Percentiles rank a stretch among this genome's conserved stretches.
These are phyloP conservation scores for Coemansia sp. DNA, from an alignment of 192 early-diverging fungal genomes.

Conservation along the genomic window DNA sequence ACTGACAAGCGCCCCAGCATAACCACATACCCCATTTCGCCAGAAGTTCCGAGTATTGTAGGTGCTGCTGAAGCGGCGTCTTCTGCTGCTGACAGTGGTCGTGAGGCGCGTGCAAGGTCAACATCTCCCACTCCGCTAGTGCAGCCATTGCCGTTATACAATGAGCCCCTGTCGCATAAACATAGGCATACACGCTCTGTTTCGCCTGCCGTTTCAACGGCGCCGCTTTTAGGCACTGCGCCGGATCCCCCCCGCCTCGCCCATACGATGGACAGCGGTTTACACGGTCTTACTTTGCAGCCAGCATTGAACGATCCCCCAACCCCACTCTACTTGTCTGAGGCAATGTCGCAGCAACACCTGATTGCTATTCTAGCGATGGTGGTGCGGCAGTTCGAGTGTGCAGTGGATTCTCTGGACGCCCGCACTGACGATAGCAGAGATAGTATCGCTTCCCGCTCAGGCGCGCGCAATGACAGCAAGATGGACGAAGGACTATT, in stretches of 20 bases:
- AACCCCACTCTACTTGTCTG: slow-evolving; percentile 42
- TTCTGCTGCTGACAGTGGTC: not conserved
- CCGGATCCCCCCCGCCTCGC: not conserved
- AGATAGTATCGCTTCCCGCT: not conserved
- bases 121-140: slow-evolving; percentile 22
- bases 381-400: slow-evolving; percentile 46
- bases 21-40: not conserved
- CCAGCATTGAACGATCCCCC: slow-evolving; percentile 50
- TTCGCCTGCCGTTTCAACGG: slow-evolving; percentile 7
- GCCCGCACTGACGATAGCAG: slow-evolving; percentile 7
- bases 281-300: slow-evolving; percentile 17
- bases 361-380: slow-evolving; percentile 38
- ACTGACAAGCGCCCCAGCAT: slow-evolving; percentile 5
- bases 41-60: not conserved
- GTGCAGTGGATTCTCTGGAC: slow-evolving; percentile 38
- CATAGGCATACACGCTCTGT: slow-evolving; percentile 43
- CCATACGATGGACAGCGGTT: slow-evolving; percentile 16
- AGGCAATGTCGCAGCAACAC: slow-evolving; percentile 47
- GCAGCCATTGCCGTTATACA: slow-evolving; percentile 16
- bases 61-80: not conserved
- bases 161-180: slow-evolving; percentile 17
- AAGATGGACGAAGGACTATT: slow-evolving; percentile 26
- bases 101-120: slow-evolving; percentile 21
- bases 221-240: not conserved
- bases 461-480: slow-evolving; percentile 32